Conservation (phyloP, 257 asterid genomes). For the Solanum habrochaites region DNA sequence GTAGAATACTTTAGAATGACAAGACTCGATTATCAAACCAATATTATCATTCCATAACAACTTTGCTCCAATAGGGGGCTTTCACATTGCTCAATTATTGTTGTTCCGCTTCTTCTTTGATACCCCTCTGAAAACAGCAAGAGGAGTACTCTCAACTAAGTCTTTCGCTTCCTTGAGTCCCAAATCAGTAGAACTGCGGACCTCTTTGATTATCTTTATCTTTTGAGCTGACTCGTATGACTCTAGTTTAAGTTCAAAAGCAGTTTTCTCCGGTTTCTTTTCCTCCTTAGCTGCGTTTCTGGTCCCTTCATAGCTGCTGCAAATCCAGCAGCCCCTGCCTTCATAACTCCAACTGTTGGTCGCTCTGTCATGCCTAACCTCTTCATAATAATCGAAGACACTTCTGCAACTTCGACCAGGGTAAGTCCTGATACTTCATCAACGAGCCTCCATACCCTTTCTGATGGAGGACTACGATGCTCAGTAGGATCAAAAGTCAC, state of each 20-base stretch:
- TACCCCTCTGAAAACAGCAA: slow-evolving; percentile 30
- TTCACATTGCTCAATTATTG: slow-evolving; percentile 35
- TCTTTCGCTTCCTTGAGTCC: slow-evolving; percentile 39
- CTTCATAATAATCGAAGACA: slow-evolving; percentile 33
- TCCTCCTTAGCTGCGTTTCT: slow-evolving; percentile 38
- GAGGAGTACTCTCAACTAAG: slow-evolving; percentile 29
- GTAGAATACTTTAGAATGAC: too few species aligned
- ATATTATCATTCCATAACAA: slow-evolving; percentile 18
- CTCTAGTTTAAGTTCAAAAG: slow-evolving; percentile 62
- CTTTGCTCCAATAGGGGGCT: slow-evolving; percentile 33
- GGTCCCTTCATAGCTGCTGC: slow-evolving; percentile 19
- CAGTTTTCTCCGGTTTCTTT: slow-evolving; percentile 54
- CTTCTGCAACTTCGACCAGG: slow-evolving; percentile 48
- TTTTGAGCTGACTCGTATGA: slow-evolving; percentile 57
- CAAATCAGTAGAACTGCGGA: slow-evolving; percentile 26
- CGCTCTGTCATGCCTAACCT: slow-evolving; percentile 18
- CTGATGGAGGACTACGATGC: slow-evolving; percentile 77
- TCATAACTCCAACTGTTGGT: slow-evolving; percentile 33
- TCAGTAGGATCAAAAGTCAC: slow-evolving; percentile 64
- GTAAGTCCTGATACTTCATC: slow-evolving; percentile 71
- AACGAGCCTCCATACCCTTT: slow-evolving; percentile 68
- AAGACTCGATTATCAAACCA: not conserved
- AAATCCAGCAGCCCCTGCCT: slow-evolving; percentile 37
- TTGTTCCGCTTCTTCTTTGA: slow-evolving; percentile 29
- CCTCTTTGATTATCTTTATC: slow-evolving; percentile 60